A percentile compares a stretch with the other conserved stretches of the same genome.
Evolutionary conservation across 225 moss, liverwort and hornwort species (phyloP).

Genomic region (Straminergon stramineum): DNA sequence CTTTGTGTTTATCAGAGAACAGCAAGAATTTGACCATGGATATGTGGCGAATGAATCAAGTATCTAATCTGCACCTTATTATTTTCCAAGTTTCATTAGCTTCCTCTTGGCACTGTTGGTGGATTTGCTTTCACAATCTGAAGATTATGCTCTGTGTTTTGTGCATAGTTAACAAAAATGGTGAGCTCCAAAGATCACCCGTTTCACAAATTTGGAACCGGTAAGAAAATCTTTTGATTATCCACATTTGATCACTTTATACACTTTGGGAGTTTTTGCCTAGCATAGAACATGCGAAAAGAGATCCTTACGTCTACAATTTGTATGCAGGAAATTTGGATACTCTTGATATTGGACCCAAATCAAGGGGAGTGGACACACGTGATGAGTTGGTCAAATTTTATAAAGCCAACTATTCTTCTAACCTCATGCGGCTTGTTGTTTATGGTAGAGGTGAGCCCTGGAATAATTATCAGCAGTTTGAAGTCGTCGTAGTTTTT

Average conservation of each 20-base stretch:
- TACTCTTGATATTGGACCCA: constrained; percentile 73
- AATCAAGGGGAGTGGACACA: constrained; percentile 69
- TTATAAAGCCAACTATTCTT: constrained; percentile 72
- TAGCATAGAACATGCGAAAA: background rate
- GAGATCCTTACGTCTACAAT: background rate
- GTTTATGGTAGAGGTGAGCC: constrained; percentile 81
- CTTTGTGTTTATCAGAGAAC: constrained; percentile 60
- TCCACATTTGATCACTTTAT: background rate
- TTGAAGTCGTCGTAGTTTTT: background rate
- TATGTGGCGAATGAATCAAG: constrained; percentile 99
- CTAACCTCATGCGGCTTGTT: constrained; percentile 92
- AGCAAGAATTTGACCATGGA: constrained; percentile 96
- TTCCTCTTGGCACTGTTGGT: background rate
- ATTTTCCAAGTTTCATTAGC: background rate
- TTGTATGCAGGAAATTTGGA: constrained; percentile 64
- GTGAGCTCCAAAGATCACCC: constrained; percentile 89
- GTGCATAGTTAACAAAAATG: constrained; percentile 65
- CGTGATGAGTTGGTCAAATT: constrained; percentile 85
- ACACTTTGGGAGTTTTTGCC: background rate
- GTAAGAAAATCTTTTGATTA: constrained; percentile 19
- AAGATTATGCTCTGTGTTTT: background rate
- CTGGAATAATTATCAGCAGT: background rate
- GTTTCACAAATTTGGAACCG: constrained; percentile 98
- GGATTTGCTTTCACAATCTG: background rate
- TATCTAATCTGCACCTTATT: constrained; percentile 6